phyloP scores from a whole-genome alignment of 163 green algal species.

The Chlorella variabilis region DNA sequence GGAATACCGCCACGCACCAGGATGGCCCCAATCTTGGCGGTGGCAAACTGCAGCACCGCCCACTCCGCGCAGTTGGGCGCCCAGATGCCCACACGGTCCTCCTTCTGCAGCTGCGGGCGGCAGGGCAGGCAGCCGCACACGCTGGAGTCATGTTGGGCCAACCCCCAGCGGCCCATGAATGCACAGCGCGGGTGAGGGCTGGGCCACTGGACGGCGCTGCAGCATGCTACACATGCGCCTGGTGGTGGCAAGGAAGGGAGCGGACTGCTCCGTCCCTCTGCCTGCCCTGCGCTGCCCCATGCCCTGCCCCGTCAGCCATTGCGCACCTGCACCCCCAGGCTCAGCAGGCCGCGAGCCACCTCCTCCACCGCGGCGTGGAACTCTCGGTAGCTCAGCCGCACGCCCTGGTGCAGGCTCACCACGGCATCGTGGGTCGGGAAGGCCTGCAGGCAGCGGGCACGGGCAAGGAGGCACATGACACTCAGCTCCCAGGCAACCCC shows the following conservation, averaged over 20 bases:
- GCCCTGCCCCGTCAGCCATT: no score
- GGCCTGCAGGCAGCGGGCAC: not conserved
- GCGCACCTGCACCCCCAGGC: constrained; percentile 34
- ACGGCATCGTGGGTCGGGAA: constrained; percentile 16
- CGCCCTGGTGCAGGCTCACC: constrained; percentile 32
- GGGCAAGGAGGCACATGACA: not conserved
- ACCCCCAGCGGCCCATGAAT: no score
- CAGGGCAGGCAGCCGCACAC: no score
- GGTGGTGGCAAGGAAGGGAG: no score
- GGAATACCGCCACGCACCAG: no score
- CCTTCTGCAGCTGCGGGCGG: not conserved
- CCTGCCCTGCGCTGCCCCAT: no score
- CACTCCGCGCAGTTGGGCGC: constrained; percentile 44
- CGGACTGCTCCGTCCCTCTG: no score
- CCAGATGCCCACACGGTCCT: constrained; percentile 47
- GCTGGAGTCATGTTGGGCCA: no score
- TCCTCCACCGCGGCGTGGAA: not conserved
- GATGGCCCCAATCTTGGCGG: constrained; percentile 38
- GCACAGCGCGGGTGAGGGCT: no score
- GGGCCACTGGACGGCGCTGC: no score
- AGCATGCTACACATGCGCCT: no score
- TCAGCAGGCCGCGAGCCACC: constrained; percentile 26
- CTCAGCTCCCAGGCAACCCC: no score
- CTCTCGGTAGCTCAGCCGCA: constrained; percentile 22
- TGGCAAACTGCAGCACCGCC: constrained; percentile 39